These are phyloP conservation scores for Volvariella volvacea DNA, from an alignment of 1,284 basidiomycete genomes.

Conservation along the genomic window DNA sequence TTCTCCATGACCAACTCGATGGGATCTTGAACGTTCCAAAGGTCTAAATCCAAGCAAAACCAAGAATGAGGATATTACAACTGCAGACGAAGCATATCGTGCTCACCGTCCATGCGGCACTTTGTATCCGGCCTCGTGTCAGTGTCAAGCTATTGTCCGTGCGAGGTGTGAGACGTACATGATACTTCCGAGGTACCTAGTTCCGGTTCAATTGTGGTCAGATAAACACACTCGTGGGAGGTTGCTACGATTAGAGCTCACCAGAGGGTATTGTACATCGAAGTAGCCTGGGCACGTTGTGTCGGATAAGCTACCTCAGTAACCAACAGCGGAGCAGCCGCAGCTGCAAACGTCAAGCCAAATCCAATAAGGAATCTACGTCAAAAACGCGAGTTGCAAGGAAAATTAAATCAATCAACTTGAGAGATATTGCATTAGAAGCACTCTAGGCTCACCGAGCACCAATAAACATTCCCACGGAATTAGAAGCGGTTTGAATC, in stretches of 20 bases:
- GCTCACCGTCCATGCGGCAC: slow-evolving; percentile 43
- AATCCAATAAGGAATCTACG: slow-evolving; percentile 46
- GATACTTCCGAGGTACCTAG: slow-evolving; percentile 26
- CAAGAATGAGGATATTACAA: background rate
- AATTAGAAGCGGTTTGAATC: slow-evolving; percentile 52
- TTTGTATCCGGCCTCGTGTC: slow-evolving; percentile 12
- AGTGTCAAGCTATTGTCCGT: slow-evolving; percentile 2
- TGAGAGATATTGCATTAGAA: too few relatives aligned
- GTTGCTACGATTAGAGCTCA: too few relatives aligned
- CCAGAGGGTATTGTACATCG: slow-evolving; percentile 52
- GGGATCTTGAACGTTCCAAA: slow-evolving; percentile 51
- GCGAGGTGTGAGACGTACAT: slow-evolving; percentile 25
- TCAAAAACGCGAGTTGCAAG: background rate
- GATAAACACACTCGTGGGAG: too few relatives aligned
- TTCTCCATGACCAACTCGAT: slow-evolving; percentile 50
- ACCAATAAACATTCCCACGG: slow-evolving; percentile 65
- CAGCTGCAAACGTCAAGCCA: slow-evolving; percentile 43
- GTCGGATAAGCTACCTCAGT: slow-evolving; percentile 51
- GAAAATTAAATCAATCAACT: background rate
- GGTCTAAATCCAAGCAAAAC: slow-evolving; percentile 26
- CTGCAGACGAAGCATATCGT: background rate
- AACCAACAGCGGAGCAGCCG: slow-evolving; percentile 47
- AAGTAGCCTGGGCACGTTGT: slow-evolving; percentile 45
- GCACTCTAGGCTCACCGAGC: slow-evolving; percentile 46
- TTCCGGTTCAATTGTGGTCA: too few relatives aligned